Conservation (phyloP, 768 basidiomycete species). For the Lentinula edodes region DNA sequence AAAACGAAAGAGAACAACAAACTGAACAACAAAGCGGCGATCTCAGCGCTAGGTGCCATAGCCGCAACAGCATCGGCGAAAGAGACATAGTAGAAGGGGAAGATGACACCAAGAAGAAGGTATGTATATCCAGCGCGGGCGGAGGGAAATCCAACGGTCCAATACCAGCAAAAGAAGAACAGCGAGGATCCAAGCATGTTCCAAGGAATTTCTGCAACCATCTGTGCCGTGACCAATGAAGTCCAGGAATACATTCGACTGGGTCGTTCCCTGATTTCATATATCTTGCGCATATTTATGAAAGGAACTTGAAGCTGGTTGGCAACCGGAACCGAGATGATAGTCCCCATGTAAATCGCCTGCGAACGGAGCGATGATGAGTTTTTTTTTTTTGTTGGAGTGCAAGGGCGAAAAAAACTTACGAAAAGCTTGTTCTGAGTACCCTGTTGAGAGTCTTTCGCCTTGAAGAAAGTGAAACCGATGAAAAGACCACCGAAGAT, state of each 20-base stretch:
- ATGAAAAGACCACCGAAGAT: slow-evolving; percentile 27
- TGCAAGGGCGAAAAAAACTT: slow-evolving; percentile 19
- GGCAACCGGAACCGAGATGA: slow-evolving; percentile 33
- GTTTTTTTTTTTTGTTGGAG: background rate
- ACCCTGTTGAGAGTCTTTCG: slow-evolving; percentile 48
- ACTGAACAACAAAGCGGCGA: slow-evolving; percentile 53
- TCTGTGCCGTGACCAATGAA: slow-evolving; percentile 47
- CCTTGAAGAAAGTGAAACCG: slow-evolving; percentile 57
- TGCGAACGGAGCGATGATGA: slow-evolving; percentile 13
- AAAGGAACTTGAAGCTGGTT: slow-evolving; percentile 63
- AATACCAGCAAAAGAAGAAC: slow-evolving; percentile 66
- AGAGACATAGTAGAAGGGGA: slow-evolving; percentile 57
- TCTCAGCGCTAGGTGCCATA: slow-evolving; percentile 54
- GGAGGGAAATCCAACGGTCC: slow-evolving; percentile 56
- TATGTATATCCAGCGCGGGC: slow-evolving; percentile 56
- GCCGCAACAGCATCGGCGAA: slow-evolving; percentile 58
- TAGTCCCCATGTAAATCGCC: slow-evolving; percentile 53
- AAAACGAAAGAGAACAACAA: slow-evolving; percentile 59
- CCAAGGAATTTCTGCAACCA: slow-evolving; percentile 57
- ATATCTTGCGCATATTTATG: slow-evolving; percentile 52
- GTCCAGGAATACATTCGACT: slow-evolving; percentile 65
- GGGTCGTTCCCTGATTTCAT: slow-evolving; percentile 64
- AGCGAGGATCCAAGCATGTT: slow-evolving; percentile 53
- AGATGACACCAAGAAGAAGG: slow-evolving; percentile 47
- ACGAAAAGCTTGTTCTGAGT: slow-evolving; percentile 66